A percentile compares a stretch with the other conserved stretches of the same genome.
Conservation (phyloP, 208 protist genomes). For the Crithidia acanthocephali region DNA sequence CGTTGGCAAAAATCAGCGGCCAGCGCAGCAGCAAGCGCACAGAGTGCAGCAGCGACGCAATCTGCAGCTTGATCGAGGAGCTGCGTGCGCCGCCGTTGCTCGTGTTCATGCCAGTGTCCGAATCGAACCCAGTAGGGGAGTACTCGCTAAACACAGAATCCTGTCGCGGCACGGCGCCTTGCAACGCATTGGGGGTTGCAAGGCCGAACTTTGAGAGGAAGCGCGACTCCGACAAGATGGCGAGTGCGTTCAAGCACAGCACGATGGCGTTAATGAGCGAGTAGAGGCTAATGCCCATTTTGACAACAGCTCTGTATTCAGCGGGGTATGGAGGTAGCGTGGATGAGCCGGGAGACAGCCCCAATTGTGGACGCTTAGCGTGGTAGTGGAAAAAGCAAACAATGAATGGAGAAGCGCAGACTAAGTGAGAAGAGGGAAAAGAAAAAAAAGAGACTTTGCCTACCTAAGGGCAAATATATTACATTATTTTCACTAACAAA, state of each 20-base stretch:
- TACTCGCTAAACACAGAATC: slow-evolving; percentile 30
- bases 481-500: too few species aligned
- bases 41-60: slow-evolving; percentile 70
- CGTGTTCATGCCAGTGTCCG: background rate
- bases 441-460: too few species aligned
- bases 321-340: background rate
- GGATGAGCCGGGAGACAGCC: background rate
- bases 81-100: slow-evolving; percentile 8
- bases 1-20: slow-evolving; percentile 84
- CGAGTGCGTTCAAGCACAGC: slow-evolving; percentile 78
- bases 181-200: slow-evolving; percentile 33
- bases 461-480: too few species aligned
- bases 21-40: slow-evolving; percentile 77
- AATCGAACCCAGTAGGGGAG: slow-evolving; percentile 27
- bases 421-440: too few species aligned
- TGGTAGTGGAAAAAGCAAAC: too few species aligned
- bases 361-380: too few species aligned
- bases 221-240: slow-evolving; percentile 86
- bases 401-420: too few species aligned
- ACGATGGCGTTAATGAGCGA: slow-evolving; percentile 54
- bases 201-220: slow-evolving; percentile 82
- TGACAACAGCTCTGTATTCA: background rate
- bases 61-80: slow-evolving; percentile 42
- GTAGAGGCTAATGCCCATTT: slow-evolving; percentile 81
- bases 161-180: slow-evolving; percentile 11